Evolutionary conservation across 164 flowering plant species (phyloP), one percentile per base, ranked within the genome.

Genomic region (Dillenia suffruticosa): DNA sequence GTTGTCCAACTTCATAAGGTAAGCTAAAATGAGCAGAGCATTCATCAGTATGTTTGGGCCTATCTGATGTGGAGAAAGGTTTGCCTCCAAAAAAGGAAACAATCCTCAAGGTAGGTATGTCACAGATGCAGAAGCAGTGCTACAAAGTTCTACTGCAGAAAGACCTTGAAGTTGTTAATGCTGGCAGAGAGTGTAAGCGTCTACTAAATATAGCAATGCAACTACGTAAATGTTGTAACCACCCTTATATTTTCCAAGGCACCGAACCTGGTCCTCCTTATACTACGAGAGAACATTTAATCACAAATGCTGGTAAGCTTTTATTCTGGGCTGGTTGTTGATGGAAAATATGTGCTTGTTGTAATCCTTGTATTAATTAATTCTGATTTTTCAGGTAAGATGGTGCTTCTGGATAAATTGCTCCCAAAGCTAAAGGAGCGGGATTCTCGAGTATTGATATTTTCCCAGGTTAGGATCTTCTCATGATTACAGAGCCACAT

Each of bases 231-330:
- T 95, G 99, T 69, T 92, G 97, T 73, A 95, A 95, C 72, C 99
- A 95, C 67, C 99, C 98, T 53, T 95, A 95, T 74, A 87, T 95
- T 65, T 95, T 95, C 74, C 96, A 95, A 85, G 99, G 99, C 62
- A 98, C 98, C 26, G 99, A 95, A 77, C 99, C 98, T 67, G 99
- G 99, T 19, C 99, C 99, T 57, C 99, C 99, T 22, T 95, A 90
- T 69, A 87, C 97, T 9, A 92, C 99, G 1, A 97, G 99, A 64
- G 95, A 90, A 0, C 99, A 95, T 77, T 89, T 95, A 58, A 65
- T 92, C 47, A 81, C 82, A 15, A 95, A 82, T 86, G 94, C 98
- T 61, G 99, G 99, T 92, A 73, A 46, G 67, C 13, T 19, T 49
- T 5, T 8, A 9, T 66, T 58, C 22, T 59, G 26, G 13, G 16